Percentiles rank a stretch among this genome's conserved stretches.
phyloP scores from a whole-genome alignment of 2,329 filamentous ascomycete species.

The Escovopsis sp. region DNA sequence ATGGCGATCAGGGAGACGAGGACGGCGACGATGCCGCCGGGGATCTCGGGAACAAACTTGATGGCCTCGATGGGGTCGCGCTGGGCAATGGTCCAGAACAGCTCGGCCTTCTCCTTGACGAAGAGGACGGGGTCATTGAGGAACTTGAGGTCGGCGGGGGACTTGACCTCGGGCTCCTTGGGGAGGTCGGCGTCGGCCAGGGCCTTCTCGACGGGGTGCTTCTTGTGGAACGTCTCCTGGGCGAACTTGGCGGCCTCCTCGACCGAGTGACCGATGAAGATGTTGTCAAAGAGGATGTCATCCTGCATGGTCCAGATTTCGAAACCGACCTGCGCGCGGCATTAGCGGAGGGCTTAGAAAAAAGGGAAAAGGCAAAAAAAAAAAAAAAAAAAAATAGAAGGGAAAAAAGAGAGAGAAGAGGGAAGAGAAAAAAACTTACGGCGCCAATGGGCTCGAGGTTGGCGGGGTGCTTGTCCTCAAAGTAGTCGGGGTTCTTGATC shows the following conservation, averaged over 20 bases:
- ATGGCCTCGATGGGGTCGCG: constrained; percentile 70
- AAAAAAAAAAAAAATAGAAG: background rate
- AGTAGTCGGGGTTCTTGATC: constrained; percentile 94
- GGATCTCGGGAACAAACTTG: constrained; percentile 84
- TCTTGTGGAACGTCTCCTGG: constrained; percentile 78
- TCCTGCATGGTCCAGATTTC: constrained; percentile 99
- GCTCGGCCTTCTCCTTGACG: constrained; percentile 81
- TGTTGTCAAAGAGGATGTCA: constrained; percentile 98
- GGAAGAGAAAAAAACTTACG: constrained; percentile 40
- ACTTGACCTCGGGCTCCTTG: constrained; percentile 51
- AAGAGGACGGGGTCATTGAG: constrained; percentile 77
- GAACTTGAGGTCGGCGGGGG: constrained; percentile 70
- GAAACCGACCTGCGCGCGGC: constrained; percentile 61
- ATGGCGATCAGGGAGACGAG: constrained; percentile 56
- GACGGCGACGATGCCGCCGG: constrained; percentile 61
- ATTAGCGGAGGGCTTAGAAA: no score
- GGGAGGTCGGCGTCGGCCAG: constrained; percentile 68
- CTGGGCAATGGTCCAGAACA: constrained; percentile 75
- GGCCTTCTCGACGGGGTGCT: constrained; percentile 69
- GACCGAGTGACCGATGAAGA: constrained; percentile 96
- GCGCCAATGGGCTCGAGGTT: constrained; percentile 98
- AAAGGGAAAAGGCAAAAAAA: background rate
- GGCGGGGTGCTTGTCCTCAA: constrained; percentile 89
- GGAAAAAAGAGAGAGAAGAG: background rate
- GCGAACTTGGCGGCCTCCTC: constrained; percentile 84